A percentile compares a stretch with the other conserved stretches of the same genome.
Conservation (phyloP, 495 filamentous ascomycete genomes). For the Neurospora sublineolata region DNA sequence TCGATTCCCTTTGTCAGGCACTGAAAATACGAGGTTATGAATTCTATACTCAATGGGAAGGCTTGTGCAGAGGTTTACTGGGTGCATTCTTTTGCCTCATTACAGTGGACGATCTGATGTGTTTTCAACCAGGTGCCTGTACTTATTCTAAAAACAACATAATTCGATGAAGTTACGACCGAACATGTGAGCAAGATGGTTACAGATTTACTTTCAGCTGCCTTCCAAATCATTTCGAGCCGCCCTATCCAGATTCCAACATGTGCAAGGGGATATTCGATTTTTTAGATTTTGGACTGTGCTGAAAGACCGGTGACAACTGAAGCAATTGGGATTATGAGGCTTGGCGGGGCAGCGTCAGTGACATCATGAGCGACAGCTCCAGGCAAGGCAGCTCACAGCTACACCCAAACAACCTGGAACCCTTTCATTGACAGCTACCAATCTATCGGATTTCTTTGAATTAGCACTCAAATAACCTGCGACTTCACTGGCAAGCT, state of each 20-base stretch:
- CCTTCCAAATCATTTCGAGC: background rate
- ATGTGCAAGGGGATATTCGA: background rate
- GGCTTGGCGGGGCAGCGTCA: background rate
- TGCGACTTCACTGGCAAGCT: background rate
- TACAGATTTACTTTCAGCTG: background rate
- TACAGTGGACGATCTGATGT: background rate
- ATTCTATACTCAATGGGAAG: background rate
- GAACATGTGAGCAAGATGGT: background rate
- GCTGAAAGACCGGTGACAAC: background rate
- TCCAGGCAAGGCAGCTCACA: background rate
- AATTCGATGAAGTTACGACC: background rate
- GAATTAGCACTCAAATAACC: background rate
- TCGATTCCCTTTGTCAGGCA: constrained; percentile 36
- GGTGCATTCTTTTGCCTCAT: background rate
- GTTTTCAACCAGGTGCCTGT: background rate
- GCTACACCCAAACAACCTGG: background rate
- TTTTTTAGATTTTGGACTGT: background rate
- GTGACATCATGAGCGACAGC: constrained; percentile 8
- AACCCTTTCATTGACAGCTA: background rate
- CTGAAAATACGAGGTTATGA: background rate
- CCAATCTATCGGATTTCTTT: background rate
- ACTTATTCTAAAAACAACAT: background rate
- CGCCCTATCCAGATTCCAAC: background rate
- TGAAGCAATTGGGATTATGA: background rate
- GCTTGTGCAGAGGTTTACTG: background rate